Percentiles rank a stretch among this genome's conserved stretches.
Conservation (phyloP, 2,329 filamentous ascomycete species). For the Helminthosporium solani region DNA sequence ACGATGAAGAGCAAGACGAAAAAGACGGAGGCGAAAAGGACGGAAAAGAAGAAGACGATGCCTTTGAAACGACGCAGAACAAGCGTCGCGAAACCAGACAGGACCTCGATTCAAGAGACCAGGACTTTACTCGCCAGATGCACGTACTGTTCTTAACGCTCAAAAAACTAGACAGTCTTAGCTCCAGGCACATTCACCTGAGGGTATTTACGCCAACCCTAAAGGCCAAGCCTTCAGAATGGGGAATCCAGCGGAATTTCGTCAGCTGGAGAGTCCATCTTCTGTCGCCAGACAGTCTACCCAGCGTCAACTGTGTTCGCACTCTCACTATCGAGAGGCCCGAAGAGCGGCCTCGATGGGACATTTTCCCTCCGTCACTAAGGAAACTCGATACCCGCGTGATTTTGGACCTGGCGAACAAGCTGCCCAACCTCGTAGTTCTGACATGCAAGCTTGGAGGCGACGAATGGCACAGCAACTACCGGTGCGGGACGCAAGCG, state of each 20-base stretch:
- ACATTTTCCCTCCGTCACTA: not conserved
- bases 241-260: conserved; percentile 2
- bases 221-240: not conserved
- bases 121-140: no score
- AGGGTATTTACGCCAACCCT: conserved; percentile 8
- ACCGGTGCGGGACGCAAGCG: not conserved
- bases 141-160: no score
- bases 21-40: conserved; percentile 13
- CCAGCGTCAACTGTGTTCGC: conserved; percentile 1
- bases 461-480: not conserved
- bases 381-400: conserved; percentile 8
- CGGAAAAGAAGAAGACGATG: no score
- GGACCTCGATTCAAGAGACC: no score
- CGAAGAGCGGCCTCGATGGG: not conserved
- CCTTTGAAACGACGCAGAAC: conserved; percentile 9
- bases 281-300: conserved; percentile 3
- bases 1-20: conserved; percentile 12
- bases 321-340: not conserved
- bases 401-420: conserved; percentile 6
- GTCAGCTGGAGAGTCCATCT: conserved; percentile 10
- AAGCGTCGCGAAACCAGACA: conserved; percentile 7
- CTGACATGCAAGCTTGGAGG: conserved; percentile 4
- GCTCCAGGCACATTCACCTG: conserved; percentile 6
- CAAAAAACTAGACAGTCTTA: not conserved
- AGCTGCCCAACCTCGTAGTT: conserved; percentile 6